Base-by-base conservation (phyloP, 1,284 basidiomycete genomes). In the Violaceomyces palustris region DNA sequence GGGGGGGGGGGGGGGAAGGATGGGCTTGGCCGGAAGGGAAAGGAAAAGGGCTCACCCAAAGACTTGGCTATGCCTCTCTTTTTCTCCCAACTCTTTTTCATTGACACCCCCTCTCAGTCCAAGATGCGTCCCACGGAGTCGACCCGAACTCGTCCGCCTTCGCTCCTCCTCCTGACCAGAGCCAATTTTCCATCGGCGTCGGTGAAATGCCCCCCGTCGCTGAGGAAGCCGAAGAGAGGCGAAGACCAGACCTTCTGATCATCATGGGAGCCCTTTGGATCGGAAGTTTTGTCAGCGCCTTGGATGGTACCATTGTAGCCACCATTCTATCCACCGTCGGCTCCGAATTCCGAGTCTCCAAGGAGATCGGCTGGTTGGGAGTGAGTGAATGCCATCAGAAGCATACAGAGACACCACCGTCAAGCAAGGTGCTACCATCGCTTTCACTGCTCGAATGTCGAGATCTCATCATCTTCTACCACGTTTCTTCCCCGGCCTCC, bases 221-320 rank as follows among this genome's bases (percentile, higher is more conserved):
- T 19, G 64, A 59, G 28, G 51, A 51, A 38, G 59, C 44, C 14
- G 40, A 42, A 12, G 55, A 60, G 22, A 45, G 50, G 8, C 49
- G 52, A 3, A 54, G 67, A 6, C 22, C 56, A 28, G 67, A 67
- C 26, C 49, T 69, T 31, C 56, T 68, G 41, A 42, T 70, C 35
- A 63, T 70, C 50, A 62, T 70, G 64, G 51, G 66, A 21, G 64
- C 69, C 34, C 67, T 72, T 66, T 72, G 69, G 69, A 67, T 72
- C 42, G 69, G 69, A 25, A 62, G 54, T 6, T 68, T 69, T 45
- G 42, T 70, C 23, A 58, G 64, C 14, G 66, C 67, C 7, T 50
- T 70, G 22, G 69, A 72, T 42, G 64, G 68, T 15, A 71, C 69
- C 32, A 69, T 70, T 17, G 68, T 72, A 1, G 69, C 69, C 1